Conservation (phyloP, 176 grass and related monocot species). For the Triticum turgidum region DNA sequence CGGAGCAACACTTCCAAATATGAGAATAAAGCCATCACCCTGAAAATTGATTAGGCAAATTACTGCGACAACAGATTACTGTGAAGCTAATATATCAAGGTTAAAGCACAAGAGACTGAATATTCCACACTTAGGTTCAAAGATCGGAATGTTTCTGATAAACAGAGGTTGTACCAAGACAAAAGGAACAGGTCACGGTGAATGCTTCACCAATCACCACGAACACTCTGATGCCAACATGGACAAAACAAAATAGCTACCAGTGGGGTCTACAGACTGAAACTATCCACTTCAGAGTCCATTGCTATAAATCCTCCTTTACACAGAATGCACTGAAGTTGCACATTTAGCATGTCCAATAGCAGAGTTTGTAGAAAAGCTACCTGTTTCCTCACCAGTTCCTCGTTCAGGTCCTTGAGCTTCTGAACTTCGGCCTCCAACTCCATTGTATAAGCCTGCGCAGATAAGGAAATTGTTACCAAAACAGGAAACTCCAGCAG, state of each 20-base stretch:
- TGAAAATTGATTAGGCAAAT: slow-evolving; percentile 11
- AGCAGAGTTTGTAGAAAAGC: neutral
- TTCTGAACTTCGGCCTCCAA: slow-evolving; percentile 91
- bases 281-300: neutral
- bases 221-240: slow-evolving; percentile 1
- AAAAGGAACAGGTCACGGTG: neutral
- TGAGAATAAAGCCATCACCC: neutral
- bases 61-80: neutral
- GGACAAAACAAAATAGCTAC: neutral
- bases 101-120: neutral
- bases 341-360: slow-evolving; percentile 1
- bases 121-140: neutral
- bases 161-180: neutral
- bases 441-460: slow-evolving; percentile 84
- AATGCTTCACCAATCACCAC: neutral
- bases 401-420: slow-evolving; percentile 68
- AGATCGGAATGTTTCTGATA: neutral
- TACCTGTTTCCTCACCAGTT: slow-evolving; percentile 80
- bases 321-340: neutral
- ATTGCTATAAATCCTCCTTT: neutral
- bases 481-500: slow-evolving; percentile 13
- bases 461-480: slow-evolving; percentile 30
- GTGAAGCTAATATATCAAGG: neutral
- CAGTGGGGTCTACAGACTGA: neutral
- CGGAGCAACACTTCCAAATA: neutral